Conservation (phyloP, 73 alveolate genomes). For the Breviolum minutum region DNA sequence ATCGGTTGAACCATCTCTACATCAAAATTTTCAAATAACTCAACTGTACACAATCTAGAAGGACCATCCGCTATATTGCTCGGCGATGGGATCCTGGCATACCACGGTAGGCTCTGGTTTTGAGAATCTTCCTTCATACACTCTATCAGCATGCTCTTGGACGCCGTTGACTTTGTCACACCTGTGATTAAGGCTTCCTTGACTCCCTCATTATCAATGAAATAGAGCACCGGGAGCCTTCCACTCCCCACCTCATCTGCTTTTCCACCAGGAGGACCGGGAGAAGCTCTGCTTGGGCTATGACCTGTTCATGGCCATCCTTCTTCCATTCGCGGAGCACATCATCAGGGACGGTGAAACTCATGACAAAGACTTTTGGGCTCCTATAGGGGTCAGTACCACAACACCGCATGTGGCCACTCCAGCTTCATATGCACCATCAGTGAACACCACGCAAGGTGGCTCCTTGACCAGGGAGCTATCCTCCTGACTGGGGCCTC, state of each 20-base stretch:
- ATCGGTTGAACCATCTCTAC: not conserved
- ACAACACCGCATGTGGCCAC: slow-evolving; percentile 18
- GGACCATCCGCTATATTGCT: not conserved
- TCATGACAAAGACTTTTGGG: not conserved
- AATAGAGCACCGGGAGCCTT: not conserved
- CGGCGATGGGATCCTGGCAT: not conserved
- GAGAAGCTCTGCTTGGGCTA: not conserved
- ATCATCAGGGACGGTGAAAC: not conserved
- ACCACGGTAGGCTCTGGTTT: not conserved
- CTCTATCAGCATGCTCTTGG: not conserved
- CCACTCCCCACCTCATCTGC: not conserved
- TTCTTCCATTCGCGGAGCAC: not conserved
- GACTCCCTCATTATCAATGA: not conserved
- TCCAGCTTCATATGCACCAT: not conserved
- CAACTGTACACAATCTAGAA: not conserved
- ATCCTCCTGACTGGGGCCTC: no score
- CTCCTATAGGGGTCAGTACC: not conserved
- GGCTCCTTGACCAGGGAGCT: not conserved
- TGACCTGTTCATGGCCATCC: not conserved
- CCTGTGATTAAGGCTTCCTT: not conserved
- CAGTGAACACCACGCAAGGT: slow-evolving; percentile 11
- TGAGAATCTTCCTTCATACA: not conserved
- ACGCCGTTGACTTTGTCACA: not conserved
- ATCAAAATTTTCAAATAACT: not conserved
- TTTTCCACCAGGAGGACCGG: not conserved